Evolutionary conservation across 176 grass and related monocot genomes (phyloP).

Genomic region (Triticum monococcum): DNA sequence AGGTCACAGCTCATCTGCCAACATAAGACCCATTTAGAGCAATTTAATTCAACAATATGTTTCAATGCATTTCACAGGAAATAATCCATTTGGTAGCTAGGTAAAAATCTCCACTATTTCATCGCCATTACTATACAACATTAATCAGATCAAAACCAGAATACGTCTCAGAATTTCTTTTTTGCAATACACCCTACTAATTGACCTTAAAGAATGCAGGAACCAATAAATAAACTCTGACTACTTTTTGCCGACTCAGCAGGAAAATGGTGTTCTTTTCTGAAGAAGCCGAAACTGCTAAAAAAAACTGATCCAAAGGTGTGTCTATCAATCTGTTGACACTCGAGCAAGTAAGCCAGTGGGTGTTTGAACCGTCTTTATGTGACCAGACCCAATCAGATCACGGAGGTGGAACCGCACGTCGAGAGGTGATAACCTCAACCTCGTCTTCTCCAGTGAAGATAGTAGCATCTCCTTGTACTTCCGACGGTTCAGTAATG

Average conservation of each 20-base stretch:
- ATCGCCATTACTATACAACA: too few species aligned
- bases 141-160: too few species aligned
- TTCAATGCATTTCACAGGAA: not conserved
- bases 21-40: not conserved
- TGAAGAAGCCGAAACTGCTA: too few species aligned
- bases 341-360: conserved; percentile 71
- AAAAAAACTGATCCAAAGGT: too few species aligned
- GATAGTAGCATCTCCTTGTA: conserved; percentile 82
- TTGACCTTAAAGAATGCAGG: not conserved
- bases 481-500: conserved; percentile 59
- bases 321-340: conserved; percentile 53
- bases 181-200: not conserved
- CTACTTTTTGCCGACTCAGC: not conserved
- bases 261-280: too few species aligned
- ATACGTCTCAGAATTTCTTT: too few species aligned
- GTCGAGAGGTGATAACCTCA: conserved; percentile 70
- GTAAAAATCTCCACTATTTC: too few species aligned
- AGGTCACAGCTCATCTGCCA: not conserved
- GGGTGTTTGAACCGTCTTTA: conserved; percentile 67
- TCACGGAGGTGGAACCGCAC: conserved; percentile 71
- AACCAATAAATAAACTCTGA: not conserved
- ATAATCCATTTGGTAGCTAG: not conserved
- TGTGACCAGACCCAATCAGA: conserved; percentile 76
- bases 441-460: conserved; percentile 67
- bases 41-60: not conserved